Percentiles rank a stretch among this genome's conserved stretches.
These are phyloP conservation scores for Coemansia sp. DNA, from an alignment of 192 early-diverging fungal genomes.

Conservation along the genomic window DNA sequence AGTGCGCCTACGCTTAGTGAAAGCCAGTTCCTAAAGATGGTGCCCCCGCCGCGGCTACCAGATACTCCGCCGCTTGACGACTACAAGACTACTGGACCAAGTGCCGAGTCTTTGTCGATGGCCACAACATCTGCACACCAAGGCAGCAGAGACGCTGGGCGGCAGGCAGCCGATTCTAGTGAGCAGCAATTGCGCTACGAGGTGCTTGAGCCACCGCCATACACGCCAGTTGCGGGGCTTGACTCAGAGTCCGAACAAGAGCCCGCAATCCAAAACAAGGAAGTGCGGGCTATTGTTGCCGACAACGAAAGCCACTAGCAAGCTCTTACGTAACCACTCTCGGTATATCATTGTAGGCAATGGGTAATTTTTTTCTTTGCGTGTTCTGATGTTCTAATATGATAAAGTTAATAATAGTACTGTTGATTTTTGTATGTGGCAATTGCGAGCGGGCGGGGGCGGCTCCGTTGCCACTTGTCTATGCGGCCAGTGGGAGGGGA, in stretches of 20 bases:
- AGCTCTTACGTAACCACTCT: too few relatives aligned
- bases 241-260: background rate
- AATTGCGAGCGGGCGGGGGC: too few relatives aligned
- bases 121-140: background rate
- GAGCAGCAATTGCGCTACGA: background rate
- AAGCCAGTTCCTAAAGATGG: constrained; percentile 17
- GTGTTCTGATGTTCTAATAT: background rate
- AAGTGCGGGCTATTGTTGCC: background rate
- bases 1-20: constrained; percentile 21
- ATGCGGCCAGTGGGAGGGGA: too few relatives aligned
- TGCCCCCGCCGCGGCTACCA: background rate
- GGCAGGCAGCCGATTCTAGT: background rate
- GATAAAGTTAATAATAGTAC: background rate
- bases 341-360: too few relatives aligned
- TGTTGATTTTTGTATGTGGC: constrained; percentile 8
- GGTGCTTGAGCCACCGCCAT: constrained; percentile 27
- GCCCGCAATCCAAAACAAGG: background rate
- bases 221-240: constrained; percentile 15
- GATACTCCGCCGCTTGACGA: background rate
- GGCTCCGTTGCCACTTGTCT: background rate
- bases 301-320: background rate
- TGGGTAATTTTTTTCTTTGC: too few relatives aligned
- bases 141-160: too few relatives aligned
- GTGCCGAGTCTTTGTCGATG: background rate
- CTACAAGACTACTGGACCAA: background rate